Evolutionary conservation across 192 early-diverging fungal genomes (phyloP).

Genomic region (Podila minutissima): DNA sequence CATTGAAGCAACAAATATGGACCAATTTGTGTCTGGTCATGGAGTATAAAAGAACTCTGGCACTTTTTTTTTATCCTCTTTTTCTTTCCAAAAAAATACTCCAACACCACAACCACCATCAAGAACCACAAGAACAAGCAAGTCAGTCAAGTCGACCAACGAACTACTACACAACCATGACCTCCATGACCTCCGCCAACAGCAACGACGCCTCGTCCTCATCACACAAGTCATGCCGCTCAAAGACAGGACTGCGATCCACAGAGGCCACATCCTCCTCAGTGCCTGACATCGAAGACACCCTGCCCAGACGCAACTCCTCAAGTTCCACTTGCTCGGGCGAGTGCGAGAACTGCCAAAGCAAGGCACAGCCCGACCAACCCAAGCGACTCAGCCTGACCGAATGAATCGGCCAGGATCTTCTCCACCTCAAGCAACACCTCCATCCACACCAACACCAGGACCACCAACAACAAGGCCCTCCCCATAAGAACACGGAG

Average conservation of each 20-base stretch:
- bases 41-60: too few species aligned
- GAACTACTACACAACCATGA: too few species aligned
- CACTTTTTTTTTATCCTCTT: too few species aligned
- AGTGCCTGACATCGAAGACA: not conserved
- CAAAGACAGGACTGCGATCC: not conserved
- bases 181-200: not conserved
- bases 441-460: too few species aligned
- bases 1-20: too few species aligned
- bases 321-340: not conserved
- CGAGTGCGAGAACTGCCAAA: conserved; percentile 1
- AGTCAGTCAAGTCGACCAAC: too few species aligned
- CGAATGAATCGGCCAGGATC: not conserved
- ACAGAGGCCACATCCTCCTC: not conserved
- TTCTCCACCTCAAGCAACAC: not conserved
- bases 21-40: too few species aligned
- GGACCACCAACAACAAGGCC: too few species aligned
- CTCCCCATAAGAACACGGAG: too few species aligned
- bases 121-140: too few species aligned
- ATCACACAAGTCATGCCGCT: not conserved
- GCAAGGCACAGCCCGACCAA: not conserved
- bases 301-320: not conserved
- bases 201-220: not conserved
- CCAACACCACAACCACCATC: too few species aligned
- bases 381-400: not conserved
- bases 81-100: too few species aligned